These are phyloP conservation scores for Epichloe typhina DNA, from an alignment of 2,329 filamentous ascomycete genomes.

Conservation along the genomic window DNA sequence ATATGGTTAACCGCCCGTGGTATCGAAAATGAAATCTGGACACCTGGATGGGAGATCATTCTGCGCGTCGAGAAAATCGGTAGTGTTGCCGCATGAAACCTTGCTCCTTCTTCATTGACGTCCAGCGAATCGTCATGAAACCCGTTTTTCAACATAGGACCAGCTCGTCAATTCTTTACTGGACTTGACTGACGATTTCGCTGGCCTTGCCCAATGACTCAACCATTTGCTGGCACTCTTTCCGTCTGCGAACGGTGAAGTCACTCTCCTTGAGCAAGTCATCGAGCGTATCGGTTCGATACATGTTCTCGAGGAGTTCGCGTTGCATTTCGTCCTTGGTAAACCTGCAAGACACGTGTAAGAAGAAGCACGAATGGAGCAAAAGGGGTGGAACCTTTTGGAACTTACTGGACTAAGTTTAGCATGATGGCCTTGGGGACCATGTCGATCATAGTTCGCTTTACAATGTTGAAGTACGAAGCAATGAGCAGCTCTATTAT, in stretches of 20 bases:
- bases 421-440: slow-evolving; percentile 99
- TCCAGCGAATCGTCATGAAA: not conserved
- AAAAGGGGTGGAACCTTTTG: not conserved
- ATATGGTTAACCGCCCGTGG: slow-evolving; percentile 17
- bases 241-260: slow-evolving; percentile 85
- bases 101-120: not conserved
- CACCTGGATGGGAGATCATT: not conserved
- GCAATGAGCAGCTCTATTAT: slow-evolving; percentile 74
- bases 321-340: slow-evolving; percentile 98
- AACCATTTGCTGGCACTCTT: slow-evolving; percentile 99
- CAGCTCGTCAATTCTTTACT: slow-evolving; percentile 26
- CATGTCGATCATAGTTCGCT: slow-evolving; percentile 99
- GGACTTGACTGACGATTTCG: slow-evolving; percentile 84
- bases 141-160: not conserved
- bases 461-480: slow-evolving; percentile 97
- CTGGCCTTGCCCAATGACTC: slow-evolving; percentile 80
- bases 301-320: slow-evolving; percentile 95
- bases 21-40: slow-evolving; percentile 22
- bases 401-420: slow-evolving; percentile 77
- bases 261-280: slow-evolving; percentile 96
- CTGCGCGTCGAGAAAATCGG: not conserved
- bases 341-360: slow-evolving; percentile 38
- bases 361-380: not conserved
- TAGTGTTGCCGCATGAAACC: not conserved
- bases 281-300: slow-evolving; percentile 78